phyloP scores from a whole-genome alignment of 2,329 filamentous ascomycete genomes.

The Paraconiothyrium brasiliense region DNA sequence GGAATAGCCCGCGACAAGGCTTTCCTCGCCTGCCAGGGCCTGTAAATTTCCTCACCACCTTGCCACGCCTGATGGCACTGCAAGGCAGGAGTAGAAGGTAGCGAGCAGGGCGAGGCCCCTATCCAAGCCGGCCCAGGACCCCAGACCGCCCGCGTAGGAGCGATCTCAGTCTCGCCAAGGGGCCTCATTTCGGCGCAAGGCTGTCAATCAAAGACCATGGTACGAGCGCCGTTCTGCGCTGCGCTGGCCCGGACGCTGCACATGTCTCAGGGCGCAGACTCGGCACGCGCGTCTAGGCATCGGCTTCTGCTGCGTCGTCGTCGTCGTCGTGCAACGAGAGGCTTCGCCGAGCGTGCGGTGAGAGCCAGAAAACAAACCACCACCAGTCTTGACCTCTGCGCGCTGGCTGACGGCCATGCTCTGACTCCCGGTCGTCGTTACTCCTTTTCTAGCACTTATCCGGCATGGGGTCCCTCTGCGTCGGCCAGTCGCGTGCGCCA shows the following conservation, averaged over 20 bases:
- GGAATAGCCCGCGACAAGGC: constrained; percentile 19
- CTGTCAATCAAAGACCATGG: constrained; percentile 14
- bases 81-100: not conserved
- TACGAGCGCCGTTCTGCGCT: constrained; percentile 7
- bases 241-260: not conserved
- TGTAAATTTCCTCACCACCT: constrained; percentile 14
- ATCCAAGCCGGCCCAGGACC: constrained; percentile 18
- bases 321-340: constrained; percentile 15
- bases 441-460: constrained; percentile 39
- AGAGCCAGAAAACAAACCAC: constrained; percentile 29
- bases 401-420: constrained; percentile 27
- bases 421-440: constrained; percentile 38
- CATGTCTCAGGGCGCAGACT: constrained; percentile 11
- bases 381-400: constrained; percentile 14
- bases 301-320: constrained; percentile 16
- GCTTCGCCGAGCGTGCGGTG: constrained; percentile 22
- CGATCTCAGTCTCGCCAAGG: constrained; percentile 39
- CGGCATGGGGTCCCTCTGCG: constrained; percentile 36
- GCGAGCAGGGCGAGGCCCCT: constrained; percentile 34
- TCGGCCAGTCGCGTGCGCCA: constrained; percentile 31
- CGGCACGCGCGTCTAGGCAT: constrained; percentile 10
- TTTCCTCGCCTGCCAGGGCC: constrained; percentile 17
- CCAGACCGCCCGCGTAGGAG: constrained; percentile 32
- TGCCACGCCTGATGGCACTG: constrained; percentile 21
- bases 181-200: constrained; percentile 30